Evolutionary conservation across 345 rosid species (phyloP), one percentile per base, ranked within the genome.

Genomic region (Acer negundo): DNA sequence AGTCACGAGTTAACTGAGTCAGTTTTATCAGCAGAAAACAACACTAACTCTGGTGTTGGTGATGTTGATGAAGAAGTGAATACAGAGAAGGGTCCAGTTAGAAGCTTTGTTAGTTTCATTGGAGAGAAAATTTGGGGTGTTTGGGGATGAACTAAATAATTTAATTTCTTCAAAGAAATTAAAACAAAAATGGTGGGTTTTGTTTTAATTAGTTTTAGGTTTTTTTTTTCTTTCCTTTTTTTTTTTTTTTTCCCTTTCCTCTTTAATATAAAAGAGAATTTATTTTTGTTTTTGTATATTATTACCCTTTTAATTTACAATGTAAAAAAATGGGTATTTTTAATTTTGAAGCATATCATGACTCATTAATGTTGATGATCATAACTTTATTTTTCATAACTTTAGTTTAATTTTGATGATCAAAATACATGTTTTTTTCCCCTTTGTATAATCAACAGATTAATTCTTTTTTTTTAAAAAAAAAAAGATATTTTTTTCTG

Each of bases 121-220:
- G 98, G 95, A 61, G 94, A 89, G 82, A 92, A 81, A 82, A 84
- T 92, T 62, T 89, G 92, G 94, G 87, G 91, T 62, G 91, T 87
- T 78, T 92, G 91, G 89, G 89, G 64, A 35, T 78, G 56, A 28
- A 72, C 28, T 10, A 23, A 38, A 62, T 24, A 15, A 28, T 51
- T 16, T 16, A 3, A 16, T 53, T 53, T 53, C 58, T 53, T 53
- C 63, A n/a, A 20, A 22, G 22, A 7, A 56, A 31, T 72, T 40
- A 55, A 31, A 35, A 35, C 38, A 35, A 4, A 35, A 28, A 40
- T 6, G 69, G 69, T 63, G 46, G 69, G 26, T 19, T 73, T 35
- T 35, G 6, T 35, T 35, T 35, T 35, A 35, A 35, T 35, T 73
- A 73, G 69, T 46, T 62, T 19, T 65, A 49, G 49, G 12, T 73